Base-by-base conservation (phyloP, 257 asterid species). In the Scutellaria galericulata region DNA sequence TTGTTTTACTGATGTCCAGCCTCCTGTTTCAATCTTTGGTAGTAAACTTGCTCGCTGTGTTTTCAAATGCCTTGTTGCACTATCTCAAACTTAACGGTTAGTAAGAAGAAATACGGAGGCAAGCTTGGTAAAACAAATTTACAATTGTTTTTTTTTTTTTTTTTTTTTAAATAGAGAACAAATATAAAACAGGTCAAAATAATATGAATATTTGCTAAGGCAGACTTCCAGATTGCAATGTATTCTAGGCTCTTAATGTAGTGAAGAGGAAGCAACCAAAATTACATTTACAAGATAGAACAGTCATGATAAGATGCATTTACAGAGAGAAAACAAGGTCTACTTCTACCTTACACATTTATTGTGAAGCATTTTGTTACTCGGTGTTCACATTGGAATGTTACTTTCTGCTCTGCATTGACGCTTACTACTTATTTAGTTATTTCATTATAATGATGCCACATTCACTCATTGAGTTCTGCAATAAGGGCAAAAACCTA, bases 1-100 rank as follows among this genome's bases (percentile, higher is more conserved):
- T 51, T 45, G 88, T 71, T 85, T 91, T 41, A 88, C 96, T 20
- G 97, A 81, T 54, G 85, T 89, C 97, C 97, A 91, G 70, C 89
- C 77, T 62, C 92, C 90, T 58, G 3, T 66, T 73, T 86, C 85
- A 60, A 65, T 79, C 83, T 82, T 85, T 24, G 83, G 85, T 70
- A 63, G 70, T 44, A 39, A 48, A 66, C 80, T 71, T 71, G 74
- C 65, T 72, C 66, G 79, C 70, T 55, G 83, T 79, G 68, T 81
- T 78, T 70, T 79, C 68, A 80, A 51, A 61, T 47, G 81, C 72
- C 50, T 68, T 56, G 78, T 72, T 58, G 65, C 47, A 71, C 86
- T 60, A 80, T 77, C 40, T 57, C 44, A 72, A 73, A 70, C 44
- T 64, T 60, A 10, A 22, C 58, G 45, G 64, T 71, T 59, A 51